Evolutionary conservation across 2,329 filamentous ascomycete genomes (phyloP).

Genomic region (Aspergillus sp.): DNA sequence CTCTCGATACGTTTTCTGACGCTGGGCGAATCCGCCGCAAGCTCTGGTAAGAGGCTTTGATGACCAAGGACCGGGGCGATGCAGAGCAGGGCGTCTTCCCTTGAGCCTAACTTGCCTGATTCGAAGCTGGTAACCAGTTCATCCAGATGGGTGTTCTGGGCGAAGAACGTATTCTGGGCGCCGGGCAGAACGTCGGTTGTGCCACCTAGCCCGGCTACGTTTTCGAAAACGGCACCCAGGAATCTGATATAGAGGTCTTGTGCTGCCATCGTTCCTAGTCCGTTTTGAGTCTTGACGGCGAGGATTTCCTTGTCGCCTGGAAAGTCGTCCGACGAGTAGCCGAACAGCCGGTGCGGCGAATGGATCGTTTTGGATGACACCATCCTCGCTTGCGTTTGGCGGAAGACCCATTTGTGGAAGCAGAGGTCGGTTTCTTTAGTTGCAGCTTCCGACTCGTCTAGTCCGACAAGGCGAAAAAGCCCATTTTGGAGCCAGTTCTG

Average conservation of each 20-base stretch:
- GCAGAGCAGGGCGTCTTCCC: slow-evolving; percentile 24
- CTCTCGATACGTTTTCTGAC: slow-evolving; percentile 7
- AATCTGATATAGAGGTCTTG: slow-evolving; percentile 27
- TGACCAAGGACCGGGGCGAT: slow-evolving; percentile 18
- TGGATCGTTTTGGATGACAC: slow-evolving; percentile 11
- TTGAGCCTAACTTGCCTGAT: slow-evolving; percentile 12
- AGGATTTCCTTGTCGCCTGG: slow-evolving; percentile 11
- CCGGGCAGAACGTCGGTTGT: slow-evolving; percentile 9
- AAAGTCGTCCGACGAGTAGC: slow-evolving; percentile 6
- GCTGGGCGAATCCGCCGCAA: slow-evolving; percentile 10
- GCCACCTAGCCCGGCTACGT: slow-evolving; percentile 8
- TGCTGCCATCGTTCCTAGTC: slow-evolving; percentile 18
- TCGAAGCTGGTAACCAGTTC: slow-evolving; percentile 18
- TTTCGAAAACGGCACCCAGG: slow-evolving; percentile 10
- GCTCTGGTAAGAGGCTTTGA: slow-evolving; percentile 11
- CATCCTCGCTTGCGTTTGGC: slow-evolving; percentile 14
- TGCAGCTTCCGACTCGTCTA: slow-evolving; percentile 11
- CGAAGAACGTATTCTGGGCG: slow-evolving; percentile 8
- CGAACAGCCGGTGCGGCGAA: slow-evolving; percentile 13
- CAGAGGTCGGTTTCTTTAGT: slow-evolving; percentile 15
- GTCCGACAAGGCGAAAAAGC: slow-evolving; percentile 15
- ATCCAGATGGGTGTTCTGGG: slow-evolving; percentile 14
- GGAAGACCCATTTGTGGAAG: slow-evolving; percentile 25
- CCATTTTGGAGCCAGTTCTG: slow-evolving; percentile 7
- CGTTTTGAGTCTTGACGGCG: slow-evolving; percentile 14